Evolutionary conservation across 2,329 filamentous ascomycete species (phyloP).

Genomic region (Ustulina deusta): DNA sequence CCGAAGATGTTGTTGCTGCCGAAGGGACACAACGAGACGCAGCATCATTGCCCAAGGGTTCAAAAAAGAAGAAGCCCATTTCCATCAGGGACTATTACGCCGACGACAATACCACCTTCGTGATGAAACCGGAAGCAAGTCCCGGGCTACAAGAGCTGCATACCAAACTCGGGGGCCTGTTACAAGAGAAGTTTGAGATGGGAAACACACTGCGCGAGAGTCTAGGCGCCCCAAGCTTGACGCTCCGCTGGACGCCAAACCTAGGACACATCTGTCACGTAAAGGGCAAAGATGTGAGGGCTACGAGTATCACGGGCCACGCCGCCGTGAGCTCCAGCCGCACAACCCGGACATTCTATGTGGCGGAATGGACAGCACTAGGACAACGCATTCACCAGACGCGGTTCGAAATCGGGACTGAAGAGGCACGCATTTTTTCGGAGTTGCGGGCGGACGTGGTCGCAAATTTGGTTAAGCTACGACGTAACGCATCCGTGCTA

Average conservation of each 20-base stretch:
- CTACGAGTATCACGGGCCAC: constrained; percentile 34
- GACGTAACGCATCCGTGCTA: constrained; percentile 89
- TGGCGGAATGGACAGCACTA: constrained; percentile 84
- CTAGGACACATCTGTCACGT: constrained; percentile 93
- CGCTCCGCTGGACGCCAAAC: constrained; percentile 86
- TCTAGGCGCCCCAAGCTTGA: constrained; percentile 73
- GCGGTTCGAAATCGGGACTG: constrained; percentile 80
- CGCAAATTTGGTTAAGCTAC: constrained; percentile 83
- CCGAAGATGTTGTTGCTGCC: constrained; percentile 75
- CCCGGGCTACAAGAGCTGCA: constrained; percentile 75
- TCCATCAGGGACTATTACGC: constrained; percentile 69
- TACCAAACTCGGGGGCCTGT: constrained; percentile 69
- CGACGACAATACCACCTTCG: constrained; percentile 69
- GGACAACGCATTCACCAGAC: constrained; percentile 83
- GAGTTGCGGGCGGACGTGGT: constrained; percentile 81
- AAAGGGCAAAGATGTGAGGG: constrained; percentile 78
- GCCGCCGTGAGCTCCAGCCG: constrained; percentile 79
- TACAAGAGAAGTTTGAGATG: constrained; percentile 70
- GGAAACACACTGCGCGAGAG: constrained; percentile 70
- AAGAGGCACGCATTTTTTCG: constrained; percentile 85
- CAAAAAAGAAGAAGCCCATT: constrained; percentile 57
- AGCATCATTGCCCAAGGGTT: constrained; percentile 65
- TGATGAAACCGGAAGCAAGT: constrained; percentile 78
- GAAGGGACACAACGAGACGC: constrained; percentile 72
- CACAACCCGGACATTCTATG: constrained; percentile 85